Conservation (phyloP, 768 basidiomycete species). For the Arthromyces matolae region DNA sequence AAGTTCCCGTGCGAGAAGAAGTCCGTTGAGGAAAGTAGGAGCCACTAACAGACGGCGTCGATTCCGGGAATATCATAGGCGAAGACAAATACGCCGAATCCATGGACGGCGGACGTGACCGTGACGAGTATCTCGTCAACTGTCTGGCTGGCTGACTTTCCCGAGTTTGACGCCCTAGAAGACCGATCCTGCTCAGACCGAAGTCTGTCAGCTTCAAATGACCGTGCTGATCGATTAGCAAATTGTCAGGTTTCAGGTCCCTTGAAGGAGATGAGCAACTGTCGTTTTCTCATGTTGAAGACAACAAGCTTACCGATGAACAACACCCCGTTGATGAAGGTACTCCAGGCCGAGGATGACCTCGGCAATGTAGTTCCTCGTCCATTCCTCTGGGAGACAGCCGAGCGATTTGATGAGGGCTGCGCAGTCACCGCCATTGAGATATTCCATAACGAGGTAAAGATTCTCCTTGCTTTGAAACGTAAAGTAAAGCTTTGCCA, state of each 20-base stretch:
- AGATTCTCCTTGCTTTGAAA: slow-evolving; percentile 99
- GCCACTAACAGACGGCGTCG: slow-evolving; percentile 49
- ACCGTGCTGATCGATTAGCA: slow-evolving; percentile 94
- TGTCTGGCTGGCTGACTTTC: slow-evolving; percentile 53
- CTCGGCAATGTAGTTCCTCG: slow-evolving; percentile 93
- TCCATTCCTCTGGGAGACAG: slow-evolving; percentile 93
- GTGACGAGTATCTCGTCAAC: slow-evolving; percentile 54
- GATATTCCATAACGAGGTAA: slow-evolving; percentile 99
- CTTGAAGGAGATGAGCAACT: slow-evolving; percentile 38
- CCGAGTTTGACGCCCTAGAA: slow-evolving; percentile 94
- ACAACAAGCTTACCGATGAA: slow-evolving; percentile 78
- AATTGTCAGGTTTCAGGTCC: slow-evolving; percentile 96
- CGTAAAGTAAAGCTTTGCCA: slow-evolving; percentile 96
- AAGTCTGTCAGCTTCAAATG: slow-evolving; percentile 99
- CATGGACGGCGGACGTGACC: slow-evolving; percentile 79
- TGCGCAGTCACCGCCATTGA: slow-evolving; percentile 97
- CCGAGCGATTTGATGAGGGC: slow-evolving; percentile 96
- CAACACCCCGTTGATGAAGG: slow-evolving; percentile 91
- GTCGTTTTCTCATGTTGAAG: not conserved
- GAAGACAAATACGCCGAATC: slow-evolving; percentile 79
- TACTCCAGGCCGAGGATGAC: slow-evolving; percentile 94
- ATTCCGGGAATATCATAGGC: slow-evolving; percentile 60
- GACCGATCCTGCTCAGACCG: slow-evolving; percentile 92
- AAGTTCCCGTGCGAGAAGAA: slow-evolving; percentile 55
- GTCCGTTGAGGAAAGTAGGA: slow-evolving; percentile 80